Evolutionary conservation across 257 asterid species (phyloP).

Genomic region (Nyctanthes arbortristis): DNA sequence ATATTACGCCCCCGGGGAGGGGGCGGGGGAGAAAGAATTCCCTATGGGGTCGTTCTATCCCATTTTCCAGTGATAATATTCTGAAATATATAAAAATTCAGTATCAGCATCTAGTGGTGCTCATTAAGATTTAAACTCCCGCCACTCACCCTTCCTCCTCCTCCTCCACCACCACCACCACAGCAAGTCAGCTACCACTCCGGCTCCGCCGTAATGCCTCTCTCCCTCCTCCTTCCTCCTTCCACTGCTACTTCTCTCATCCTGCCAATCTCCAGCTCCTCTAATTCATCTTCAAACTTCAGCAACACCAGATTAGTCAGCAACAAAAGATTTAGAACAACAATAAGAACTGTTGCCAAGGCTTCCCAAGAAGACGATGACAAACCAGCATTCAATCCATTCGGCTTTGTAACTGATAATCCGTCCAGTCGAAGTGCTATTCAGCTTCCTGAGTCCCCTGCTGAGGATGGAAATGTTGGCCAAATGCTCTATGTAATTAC

Average conservation of each 20-base stretch:
- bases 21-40: no score
- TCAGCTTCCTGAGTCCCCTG: slow-evolving; percentile 92
- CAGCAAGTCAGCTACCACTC: no score
- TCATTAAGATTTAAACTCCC: slow-evolving; percentile 38
- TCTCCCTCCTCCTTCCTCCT: slow-evolving; percentile 31
- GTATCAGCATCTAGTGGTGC: slow-evolving; percentile 42
- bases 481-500: slow-evolving; percentile 81
- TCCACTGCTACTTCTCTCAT: slow-evolving; percentile 31
- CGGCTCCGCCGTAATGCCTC: slow-evolving; percentile 33
- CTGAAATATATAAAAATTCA: slow-evolving; percentile 19
- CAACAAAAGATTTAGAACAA: slow-evolving; percentile 27
- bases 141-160: slow-evolving; percentile 29
- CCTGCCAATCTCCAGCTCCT: slow-evolving; percentile 30
- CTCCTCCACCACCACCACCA: slow-evolving; percentile 26
- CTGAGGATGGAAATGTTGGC: slow-evolving; percentile 97
- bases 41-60: no score
- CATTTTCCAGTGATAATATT: no score
- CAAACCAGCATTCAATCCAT: slow-evolving; percentile 77
- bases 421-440: slow-evolving; percentile 91
- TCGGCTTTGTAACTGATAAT: slow-evolving; percentile 94
- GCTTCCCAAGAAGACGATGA: slow-evolving; percentile 74
- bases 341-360: slow-evolving; percentile 39
- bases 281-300: slow-evolving; percentile 27
- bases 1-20: no score
- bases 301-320: slow-evolving; percentile 21